Evolutionary conservation across 148 eudicot genomes (phyloP).

Genomic region (Bassia scoparia): DNA sequence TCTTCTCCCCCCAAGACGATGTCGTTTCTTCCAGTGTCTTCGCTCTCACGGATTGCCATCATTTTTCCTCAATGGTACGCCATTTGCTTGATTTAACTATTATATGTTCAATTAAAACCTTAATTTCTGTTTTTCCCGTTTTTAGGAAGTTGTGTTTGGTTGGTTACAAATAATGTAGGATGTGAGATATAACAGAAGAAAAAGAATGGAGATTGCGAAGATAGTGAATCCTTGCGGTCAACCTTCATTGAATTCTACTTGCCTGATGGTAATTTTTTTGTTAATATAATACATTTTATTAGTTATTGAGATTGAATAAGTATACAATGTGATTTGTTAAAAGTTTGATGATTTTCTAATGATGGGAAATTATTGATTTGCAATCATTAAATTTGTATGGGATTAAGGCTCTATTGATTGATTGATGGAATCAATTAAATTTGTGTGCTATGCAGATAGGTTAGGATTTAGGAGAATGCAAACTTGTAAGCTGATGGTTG

Average conservation of each 20-base stretch:
- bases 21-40: slow-evolving; percentile 28
- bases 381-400: too few relatives aligned
- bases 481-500: too few relatives aligned
- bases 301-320: not conserved
- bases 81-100: not conserved
- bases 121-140: not conserved
- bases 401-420: too few relatives aligned
- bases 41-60: slow-evolving; percentile 29
- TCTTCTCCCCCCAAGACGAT: slow-evolving; percentile 36
- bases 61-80: slow-evolving; percentile 20
- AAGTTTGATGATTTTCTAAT: too few relatives aligned
- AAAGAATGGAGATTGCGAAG: slow-evolving; percentile 24
- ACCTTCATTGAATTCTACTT: slow-evolving; percentile 70
- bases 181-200: slow-evolving; percentile 26
- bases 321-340: not conserved
- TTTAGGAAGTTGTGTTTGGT: not conserved
- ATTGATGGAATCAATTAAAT: too few relatives aligned
- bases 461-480: too few relatives aligned
- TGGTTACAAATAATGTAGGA: slow-evolving; percentile 26
- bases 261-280: slow-evolving; percentile 53
- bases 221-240: slow-evolving; percentile 53
- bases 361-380: too few relatives aligned
- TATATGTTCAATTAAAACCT: not conserved
- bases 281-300: not conserved
- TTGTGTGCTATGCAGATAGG: too few relatives aligned